Evolutionary conservation across 2,329 filamentous ascomycete species (phyloP).

Genomic region (Orbilia ellipsospora): DNA sequence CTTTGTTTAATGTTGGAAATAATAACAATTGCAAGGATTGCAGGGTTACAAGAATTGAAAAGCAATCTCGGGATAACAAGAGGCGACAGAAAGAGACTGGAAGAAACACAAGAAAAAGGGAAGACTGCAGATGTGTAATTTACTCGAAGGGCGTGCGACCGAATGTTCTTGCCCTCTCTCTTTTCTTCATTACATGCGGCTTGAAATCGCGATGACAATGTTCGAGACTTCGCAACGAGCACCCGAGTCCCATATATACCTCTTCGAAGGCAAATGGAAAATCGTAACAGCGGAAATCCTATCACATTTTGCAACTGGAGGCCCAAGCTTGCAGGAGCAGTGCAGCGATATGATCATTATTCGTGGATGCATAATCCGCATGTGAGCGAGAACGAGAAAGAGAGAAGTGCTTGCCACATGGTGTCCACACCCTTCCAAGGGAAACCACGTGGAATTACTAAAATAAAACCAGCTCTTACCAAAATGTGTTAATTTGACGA

Average conservation of each 20-base stretch:
- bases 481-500: conserved; percentile 15
- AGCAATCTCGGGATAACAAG: background rate
- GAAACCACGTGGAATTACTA: conserved; percentile 27
- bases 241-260: conserved; percentile 27
- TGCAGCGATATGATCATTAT: background rate
- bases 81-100: background rate
- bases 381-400: background rate
- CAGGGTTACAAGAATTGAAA: conserved; percentile 27
- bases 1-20: conserved; percentile 35
- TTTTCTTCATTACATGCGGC: background rate
- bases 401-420: background rate
- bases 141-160: conserved; percentile 15
- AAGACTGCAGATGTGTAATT: conserved; percentile 13
- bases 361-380: conserved; percentile 6
- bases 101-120: background rate
- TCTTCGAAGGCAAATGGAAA: background rate
- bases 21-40: conserved; percentile 20
- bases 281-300: background rate
- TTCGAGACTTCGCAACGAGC: conserved; percentile 4
- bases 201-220: conserved; percentile 8
- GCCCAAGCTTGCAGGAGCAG: background rate
- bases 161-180: background rate
- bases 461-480: conserved; percentile 43
- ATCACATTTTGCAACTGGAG: no score
- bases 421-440: background rate